These are phyloP conservation scores for Exophiala bonariae DNA, from an alignment of 2,329 filamentous ascomycete genomes.

Conservation along the genomic window DNA sequence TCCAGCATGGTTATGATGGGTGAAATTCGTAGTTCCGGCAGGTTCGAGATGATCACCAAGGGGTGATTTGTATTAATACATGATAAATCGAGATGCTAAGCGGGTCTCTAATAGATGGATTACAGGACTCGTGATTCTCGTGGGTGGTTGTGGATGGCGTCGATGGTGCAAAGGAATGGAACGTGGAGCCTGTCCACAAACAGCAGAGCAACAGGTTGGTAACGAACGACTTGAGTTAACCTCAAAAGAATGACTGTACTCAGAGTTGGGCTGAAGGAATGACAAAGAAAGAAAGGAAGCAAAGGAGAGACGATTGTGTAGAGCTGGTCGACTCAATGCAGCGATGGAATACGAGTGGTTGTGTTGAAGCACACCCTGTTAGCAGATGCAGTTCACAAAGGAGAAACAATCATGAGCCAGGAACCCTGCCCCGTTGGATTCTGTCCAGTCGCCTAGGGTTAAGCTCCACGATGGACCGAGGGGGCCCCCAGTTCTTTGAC, in stretches of 20 bases:
- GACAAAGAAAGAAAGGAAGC: conserved; percentile 17
- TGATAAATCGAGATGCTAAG: conserved; percentile 5
- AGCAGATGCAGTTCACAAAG: neutral
- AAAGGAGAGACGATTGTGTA: conserved; percentile 2
- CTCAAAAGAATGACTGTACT: conserved; percentile 26
- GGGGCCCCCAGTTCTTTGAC: too few relatives aligned
- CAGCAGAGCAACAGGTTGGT: conserved; percentile 4
- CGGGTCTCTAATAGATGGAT: neutral
- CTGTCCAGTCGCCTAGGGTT: neutral
- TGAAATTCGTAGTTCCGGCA: neutral
- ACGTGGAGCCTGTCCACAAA: conserved; percentile 19
- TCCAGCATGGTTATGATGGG: conserved; percentile 13
- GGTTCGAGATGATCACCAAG: conserved; percentile 1
- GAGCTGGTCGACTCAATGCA: too few relatives aligned
- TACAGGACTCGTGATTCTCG: conserved; percentile 2
- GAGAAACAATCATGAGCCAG: neutral
- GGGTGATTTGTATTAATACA: conserved; percentile 9
- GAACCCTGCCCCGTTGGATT: neutral
- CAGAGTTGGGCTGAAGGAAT: conserved; percentile 13
- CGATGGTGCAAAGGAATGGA: conserved; percentile 19
- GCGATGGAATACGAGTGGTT: neutral
- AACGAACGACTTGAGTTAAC: conserved; percentile 28
- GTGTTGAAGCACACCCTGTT: neutral
- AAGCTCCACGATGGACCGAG: too few relatives aligned
- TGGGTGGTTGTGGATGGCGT: conserved; percentile 2